Conservation (phyloP, 768 basidiomycete species). For the Boletus tomentosulus region DNA sequence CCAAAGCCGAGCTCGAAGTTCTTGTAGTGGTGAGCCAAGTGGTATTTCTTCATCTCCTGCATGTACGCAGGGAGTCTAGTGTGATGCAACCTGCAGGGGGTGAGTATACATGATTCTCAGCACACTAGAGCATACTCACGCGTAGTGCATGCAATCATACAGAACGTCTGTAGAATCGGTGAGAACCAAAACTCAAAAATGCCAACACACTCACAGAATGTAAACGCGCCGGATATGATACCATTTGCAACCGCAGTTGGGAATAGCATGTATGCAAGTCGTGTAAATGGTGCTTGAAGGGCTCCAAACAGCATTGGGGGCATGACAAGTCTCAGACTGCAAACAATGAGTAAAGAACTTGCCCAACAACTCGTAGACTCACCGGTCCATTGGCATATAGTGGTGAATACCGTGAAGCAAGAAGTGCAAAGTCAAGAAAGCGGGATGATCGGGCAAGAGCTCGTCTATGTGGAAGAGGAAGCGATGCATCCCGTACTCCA, state of each 20-base stretch:
- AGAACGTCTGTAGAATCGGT: constrained; percentile 53
- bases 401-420: constrained; percentile 94
- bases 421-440: constrained; percentile 85
- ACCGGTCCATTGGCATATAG: constrained; percentile 96
- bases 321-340: constrained; percentile 91
- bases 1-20: constrained; percentile 98
- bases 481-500: constrained; percentile 91
- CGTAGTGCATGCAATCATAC: constrained; percentile 92
- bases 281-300: constrained; percentile 83
- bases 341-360: constrained; percentile 4
- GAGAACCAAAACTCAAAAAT: constrained; percentile 1
- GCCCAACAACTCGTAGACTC: constrained; percentile 18
- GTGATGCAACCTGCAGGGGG: constrained; percentile 64
- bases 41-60: constrained; percentile 93
- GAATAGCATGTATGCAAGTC: constrained; percentile 77
- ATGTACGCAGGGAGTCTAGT: constrained; percentile 82
- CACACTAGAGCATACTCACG: constrained; percentile 43
- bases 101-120: not conserved
- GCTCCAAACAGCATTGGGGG: constrained; percentile 78
- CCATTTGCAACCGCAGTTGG: constrained; percentile 85
- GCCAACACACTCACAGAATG: constrained; percentile 55
- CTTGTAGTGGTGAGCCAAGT: constrained; percentile 97
- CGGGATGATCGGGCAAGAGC: constrained; percentile 75
- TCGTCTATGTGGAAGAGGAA: constrained; percentile 97
- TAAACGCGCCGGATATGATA: constrained; percentile 75